Evolutionary conservation across 2,329 filamentous ascomycete species (phyloP).

Genomic region (Ophiocordyceps polyrhachis-furcata): DNA sequence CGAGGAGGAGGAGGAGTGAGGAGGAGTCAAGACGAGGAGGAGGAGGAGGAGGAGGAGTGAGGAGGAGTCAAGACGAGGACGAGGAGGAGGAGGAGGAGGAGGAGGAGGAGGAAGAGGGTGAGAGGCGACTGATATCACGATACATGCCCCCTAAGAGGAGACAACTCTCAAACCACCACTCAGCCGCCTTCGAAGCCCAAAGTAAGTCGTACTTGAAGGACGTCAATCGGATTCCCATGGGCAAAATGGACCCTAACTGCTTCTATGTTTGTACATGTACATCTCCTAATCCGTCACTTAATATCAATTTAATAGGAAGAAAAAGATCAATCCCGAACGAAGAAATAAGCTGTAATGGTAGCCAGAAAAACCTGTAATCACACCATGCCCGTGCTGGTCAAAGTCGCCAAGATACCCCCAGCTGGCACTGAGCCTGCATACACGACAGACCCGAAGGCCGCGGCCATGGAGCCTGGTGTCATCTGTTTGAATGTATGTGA

Average conservation of each 20-base stretch:
- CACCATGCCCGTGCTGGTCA: slow-evolving; percentile 2
- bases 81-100: too few species aligned
- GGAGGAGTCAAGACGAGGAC: too few species aligned
- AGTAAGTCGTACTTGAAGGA: slow-evolving; percentile 36
- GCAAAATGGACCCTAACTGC: slow-evolving; percentile 44
- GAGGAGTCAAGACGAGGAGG: too few species aligned
- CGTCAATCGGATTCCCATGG: slow-evolving; percentile 33
- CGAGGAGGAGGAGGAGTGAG: too few species aligned
- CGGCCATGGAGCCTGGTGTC: neutral
- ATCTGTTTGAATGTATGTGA: neutral
- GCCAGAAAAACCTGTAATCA: neutral
- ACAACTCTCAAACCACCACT: slow-evolving; percentile 18
- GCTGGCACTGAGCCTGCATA: slow-evolving; percentile 1
- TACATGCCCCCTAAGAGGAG: slow-evolving; percentile 24
- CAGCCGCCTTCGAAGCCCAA: slow-evolving; percentile 24
- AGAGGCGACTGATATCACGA: too few species aligned
- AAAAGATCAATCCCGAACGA: too few species aligned
- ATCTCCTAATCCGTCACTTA: too few species aligned
- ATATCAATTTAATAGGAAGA: too few species aligned
- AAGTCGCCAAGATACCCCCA: neutral
- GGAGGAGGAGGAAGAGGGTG: too few species aligned
- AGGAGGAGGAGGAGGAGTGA: too few species aligned
- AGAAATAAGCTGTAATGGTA: neutral
- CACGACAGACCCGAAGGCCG: slow-evolving; percentile 1
- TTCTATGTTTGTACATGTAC: too few species aligned